Base-by-base conservation (phyloP, 2,329 filamentous ascomycete genomes). In the Penicillium sp. region DNA sequence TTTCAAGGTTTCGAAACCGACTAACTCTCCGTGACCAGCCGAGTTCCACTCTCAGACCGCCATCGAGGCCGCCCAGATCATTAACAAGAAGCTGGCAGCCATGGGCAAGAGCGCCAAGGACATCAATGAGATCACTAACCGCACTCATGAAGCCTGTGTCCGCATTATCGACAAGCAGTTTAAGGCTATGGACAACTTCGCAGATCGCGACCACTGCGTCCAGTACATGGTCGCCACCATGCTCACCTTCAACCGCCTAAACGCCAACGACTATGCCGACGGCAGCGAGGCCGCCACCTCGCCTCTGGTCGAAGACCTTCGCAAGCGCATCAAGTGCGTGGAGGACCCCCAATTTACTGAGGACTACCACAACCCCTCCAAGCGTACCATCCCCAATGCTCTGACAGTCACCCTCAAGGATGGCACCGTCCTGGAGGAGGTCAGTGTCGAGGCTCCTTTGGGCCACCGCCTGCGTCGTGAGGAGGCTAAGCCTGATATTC, bases 91-190 rank as follows among this genome's bases (percentile, higher is more conserved):
- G 73, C 83, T 98, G 57, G 86, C 87, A 72, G 79, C 82, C 37
- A 78, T 87, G 78, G 92, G 90, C 76, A 95, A 96, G 81, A 88
- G 86, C 46, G 90, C 91, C 49, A 87, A 86, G 61, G 92, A 98
- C 72, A 95, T 98, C 78, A 92, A 95, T 78, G 81, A 81, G 54
- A 83, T 98, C 66, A 90, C 87, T 62, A 95, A 92, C 83, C 87
- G 93, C 65, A 98, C 93, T 7, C 93, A 98, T 78, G 93, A 98
- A 76, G 93, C 93, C 51, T 97, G 93, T 78, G 83, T 98, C 69
- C 90, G 93, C 66, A 98, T 98, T 76, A 98, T 98, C 66, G 93
- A 98, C 82, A 98, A 98, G 82, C 93, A 98, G 77, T 95, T 95
- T 82, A 97, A 96, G 82, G 86, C 91, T 63, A 95, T 98, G 89